Evolutionary conservation across 768 basidiomycete genomes (phyloP).

Genomic region (Suillus bovinus): DNA sequence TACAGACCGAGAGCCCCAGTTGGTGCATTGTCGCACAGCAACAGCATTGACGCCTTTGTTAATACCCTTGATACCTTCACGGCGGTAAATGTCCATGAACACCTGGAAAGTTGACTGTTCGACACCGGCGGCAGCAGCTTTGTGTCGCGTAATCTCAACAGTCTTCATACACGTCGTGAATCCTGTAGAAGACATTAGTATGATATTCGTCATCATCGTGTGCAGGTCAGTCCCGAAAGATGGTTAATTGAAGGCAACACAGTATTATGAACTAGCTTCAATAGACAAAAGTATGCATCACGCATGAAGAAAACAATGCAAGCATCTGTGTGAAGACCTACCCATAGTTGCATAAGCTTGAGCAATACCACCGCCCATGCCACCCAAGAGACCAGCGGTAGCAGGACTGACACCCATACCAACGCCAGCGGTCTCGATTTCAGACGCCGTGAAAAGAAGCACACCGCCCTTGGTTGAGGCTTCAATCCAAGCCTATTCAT

Average conservation of each 20-base stretch:
- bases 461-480: slow-evolving; percentile 98
- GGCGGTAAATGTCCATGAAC: slow-evolving; percentile 91
- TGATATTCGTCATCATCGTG: not conserved
- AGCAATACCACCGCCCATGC: slow-evolving; percentile 96
- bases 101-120: slow-evolving; percentile 94
- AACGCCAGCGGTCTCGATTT: slow-evolving; percentile 76
- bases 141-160: slow-evolving; percentile 94
- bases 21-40: slow-evolving; percentile 88
- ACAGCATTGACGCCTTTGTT: slow-evolving; percentile 99
- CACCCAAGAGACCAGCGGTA: slow-evolving; percentile 86
- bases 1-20: slow-evolving; percentile 86
- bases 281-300: slow-evolving; percentile 17
- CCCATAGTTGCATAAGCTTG: slow-evolving; percentile 99
- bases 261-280: slow-evolving; percentile 23
- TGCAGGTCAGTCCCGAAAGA: slow-evolving; percentile 16
- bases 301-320: slow-evolving; percentile 7
- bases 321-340: slow-evolving; percentile 41
- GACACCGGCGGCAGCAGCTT: slow-evolving; percentile 80
- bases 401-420: slow-evolving; percentile 75
- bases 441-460: slow-evolving; percentile 92
- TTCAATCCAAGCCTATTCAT: slow-evolving; percentile 92
- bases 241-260: slow-evolving; percentile 16
- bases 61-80: slow-evolving; percentile 92
- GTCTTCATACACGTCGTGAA: slow-evolving; percentile 99
- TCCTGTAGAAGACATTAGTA: slow-evolving; percentile 47